Percentiles rank a stretch among this genome's conserved stretches.
Evolutionary conservation across 78 protist species (phyloP).

Genomic region (Cavenderia fasciculata): DNA sequence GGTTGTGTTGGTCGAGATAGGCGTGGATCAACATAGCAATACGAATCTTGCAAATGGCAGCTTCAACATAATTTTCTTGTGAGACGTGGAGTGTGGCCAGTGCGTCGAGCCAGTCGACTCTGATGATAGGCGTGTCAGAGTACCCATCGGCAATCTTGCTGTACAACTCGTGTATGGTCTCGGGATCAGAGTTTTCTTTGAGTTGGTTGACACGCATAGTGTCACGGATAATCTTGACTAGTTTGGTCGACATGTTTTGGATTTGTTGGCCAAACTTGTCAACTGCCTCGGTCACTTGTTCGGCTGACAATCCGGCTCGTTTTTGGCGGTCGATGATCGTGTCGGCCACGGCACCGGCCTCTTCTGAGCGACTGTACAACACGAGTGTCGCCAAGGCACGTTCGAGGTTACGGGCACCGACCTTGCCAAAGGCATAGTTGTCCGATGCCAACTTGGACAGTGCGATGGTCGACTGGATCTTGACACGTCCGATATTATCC

Average conservation of each 20-base stretch:
- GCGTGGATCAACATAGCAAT: constrained; percentile 21
- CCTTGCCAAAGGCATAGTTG: neutral
- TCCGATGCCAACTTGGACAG: constrained; percentile 26
- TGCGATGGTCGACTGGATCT: constrained; percentile 70
- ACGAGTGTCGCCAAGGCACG: constrained; percentile 5
- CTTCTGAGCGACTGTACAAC: neutral
- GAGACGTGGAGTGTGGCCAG: constrained; percentile 20
- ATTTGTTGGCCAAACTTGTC: constrained; percentile 8
- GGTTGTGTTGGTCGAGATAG: constrained; percentile 26
- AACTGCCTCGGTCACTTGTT: neutral
- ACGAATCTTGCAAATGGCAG: constrained; percentile 42
- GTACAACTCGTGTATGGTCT: constrained; percentile 57
- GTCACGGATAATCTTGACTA: constrained; percentile 64
- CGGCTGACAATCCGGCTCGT: neutral
- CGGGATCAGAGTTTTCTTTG: constrained; percentile 73
- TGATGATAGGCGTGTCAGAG: constrained; percentile 70
- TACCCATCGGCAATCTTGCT: constrained; percentile 65
- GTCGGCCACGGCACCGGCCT: neutral
- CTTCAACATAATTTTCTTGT: constrained; percentile 49
- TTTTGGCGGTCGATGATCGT: neutral
- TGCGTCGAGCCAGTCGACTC: constrained; percentile 61
- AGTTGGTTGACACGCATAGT: constrained; percentile 28
- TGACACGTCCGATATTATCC: constrained; percentile 75
- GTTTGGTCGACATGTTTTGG: constrained; percentile 27
- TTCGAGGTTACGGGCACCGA: constrained; percentile 16